Evolutionary conservation across 2,329 filamentous ascomycete species (phyloP).

Genomic region (Xylaria digitata): DNA sequence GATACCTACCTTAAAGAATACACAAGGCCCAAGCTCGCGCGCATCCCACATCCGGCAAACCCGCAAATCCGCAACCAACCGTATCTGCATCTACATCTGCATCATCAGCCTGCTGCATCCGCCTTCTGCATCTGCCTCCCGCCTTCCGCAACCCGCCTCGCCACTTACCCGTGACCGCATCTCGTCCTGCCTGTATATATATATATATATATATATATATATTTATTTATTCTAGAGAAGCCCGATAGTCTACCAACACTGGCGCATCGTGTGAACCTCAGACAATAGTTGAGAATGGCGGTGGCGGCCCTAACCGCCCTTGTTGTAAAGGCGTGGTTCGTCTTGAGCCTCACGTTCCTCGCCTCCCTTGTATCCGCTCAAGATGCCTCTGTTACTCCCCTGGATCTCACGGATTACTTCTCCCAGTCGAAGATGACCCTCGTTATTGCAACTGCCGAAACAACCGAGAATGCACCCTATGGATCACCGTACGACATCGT

Average conservation of each 20-base stretch:
- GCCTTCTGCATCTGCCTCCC: not conserved
- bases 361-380: constrained; percentile 51
- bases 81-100: constrained; percentile 20
- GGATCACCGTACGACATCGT: constrained; percentile 41
- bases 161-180: constrained; percentile 1
- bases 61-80: constrained; percentile 12
- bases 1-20: constrained; percentile 9
- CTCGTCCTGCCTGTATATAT: constrained; percentile 5
- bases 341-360: constrained; percentile 49
- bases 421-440: constrained; percentile 43
- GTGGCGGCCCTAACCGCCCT: constrained; percentile 53
- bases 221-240: not conserved
- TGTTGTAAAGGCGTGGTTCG: constrained; percentile 50
- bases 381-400: constrained; percentile 44
- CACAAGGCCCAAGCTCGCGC: not conserved
- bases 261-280: constrained; percentile 40
- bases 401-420: constrained; percentile 39
- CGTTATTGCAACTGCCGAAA: constrained; percentile 31
- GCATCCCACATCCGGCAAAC: not conserved
- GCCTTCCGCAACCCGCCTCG: constrained; percentile 14
- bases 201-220: not conserved
- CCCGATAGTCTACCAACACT: constrained; percentile 37
- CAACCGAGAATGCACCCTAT: constrained; percentile 32
- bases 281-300: constrained; percentile 46
- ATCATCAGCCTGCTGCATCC: constrained; percentile 12